Evolutionary conservation across 139 green algal species (phyloP), one percentile per base, ranked within the genome.

Genomic region (Coccomyxa sp.): DNA sequence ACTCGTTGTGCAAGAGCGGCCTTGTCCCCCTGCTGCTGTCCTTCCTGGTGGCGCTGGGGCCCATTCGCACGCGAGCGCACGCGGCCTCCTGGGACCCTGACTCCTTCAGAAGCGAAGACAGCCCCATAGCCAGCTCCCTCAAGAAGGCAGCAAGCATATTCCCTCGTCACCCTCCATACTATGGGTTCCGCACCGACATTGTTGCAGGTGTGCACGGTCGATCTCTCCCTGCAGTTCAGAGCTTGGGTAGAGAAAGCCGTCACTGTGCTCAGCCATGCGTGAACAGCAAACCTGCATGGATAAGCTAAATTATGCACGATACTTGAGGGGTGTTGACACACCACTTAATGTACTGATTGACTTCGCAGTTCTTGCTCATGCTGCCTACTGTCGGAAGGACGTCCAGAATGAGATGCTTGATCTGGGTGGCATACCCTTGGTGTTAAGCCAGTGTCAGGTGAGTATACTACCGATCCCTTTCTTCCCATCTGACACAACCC

Each of bases 161-260:
- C 35, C 39, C 73, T 7, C 9, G 29, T 22, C 29, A 8, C 18
- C 24, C 68, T 8, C 87, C 87, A 0, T 96, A 96, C 81, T 27
- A 74, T 0, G 91, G 90, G n/a, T 95, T 91, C 78, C 79, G 90
- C 16, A 85, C 85, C 18, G 91, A 96, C 74, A 24, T 96, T n/a
- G 39, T 96, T 73, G 82, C 86, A 36, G 78, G 78, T 78, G 69
- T 55, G 41, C 34, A 27, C 14, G 2, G 14, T n/a, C n/a, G n/a
- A n/a, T n/a, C n/a, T n/a, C n/a, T n/a, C n/a, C n/a, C n/a, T n/a
- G n/a, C n/a, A n/a, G n/a, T n/a, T n/a, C n/a, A n/a, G n/a, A n/a
- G n/a, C n/a, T n/a, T n/a, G n/a, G n/a, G n/a, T n/a, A n/a, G n/a
- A n/a, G n/a, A n/a, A n/a, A n/a, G n/a, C n/a, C n/a, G n/a, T n/a